A percentile compares a stretch with the other conserved stretches of the same genome.
Evolutionary conservation across 208 protist species (phyloP).

Genomic region (Crithidia thermophila): DNA sequence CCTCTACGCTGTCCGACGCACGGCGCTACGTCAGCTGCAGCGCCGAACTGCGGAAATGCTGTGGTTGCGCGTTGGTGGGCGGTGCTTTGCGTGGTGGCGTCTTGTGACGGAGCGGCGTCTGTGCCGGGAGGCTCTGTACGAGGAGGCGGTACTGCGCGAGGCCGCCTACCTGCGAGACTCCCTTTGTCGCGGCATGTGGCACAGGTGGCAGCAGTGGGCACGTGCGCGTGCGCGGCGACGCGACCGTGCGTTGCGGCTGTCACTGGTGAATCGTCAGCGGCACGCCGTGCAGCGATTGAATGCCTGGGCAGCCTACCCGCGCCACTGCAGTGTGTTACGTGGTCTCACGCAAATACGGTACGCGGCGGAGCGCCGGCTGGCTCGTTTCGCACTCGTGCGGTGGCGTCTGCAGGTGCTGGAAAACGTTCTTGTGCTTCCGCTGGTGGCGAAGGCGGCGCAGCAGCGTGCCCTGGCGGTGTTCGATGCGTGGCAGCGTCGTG

Average conservation of each 20-base stretch:
- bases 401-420: conserved; percentile 26
- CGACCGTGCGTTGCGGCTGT: conserved; percentile 3
- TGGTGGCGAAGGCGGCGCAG: conserved; percentile 18
- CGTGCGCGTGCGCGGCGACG: neutral
- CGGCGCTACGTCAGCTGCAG: conserved; percentile 17
- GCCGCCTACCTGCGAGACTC: conserved; percentile 6
- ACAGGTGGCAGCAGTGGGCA: conserved; percentile 18
- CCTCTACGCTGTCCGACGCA: conserved; percentile 20
- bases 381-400: conserved; percentile 12
- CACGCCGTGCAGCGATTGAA: conserved; percentile 11
- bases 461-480: conserved; percentile 11
- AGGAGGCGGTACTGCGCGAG: conserved; percentile 16
- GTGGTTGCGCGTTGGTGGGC: conserved; percentile 20
- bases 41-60: neutral
- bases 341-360: conserved; percentile 15
- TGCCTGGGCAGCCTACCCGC: neutral
- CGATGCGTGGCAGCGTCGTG: conserved; percentile 23
- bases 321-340: conserved; percentile 1
- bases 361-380: conserved; percentile 25
- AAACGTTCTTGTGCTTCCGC: conserved; percentile 5
- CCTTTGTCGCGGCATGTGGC: conserved; percentile 18
- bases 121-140: conserved; percentile 21
- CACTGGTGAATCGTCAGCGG: conserved; percentile 23
- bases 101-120: conserved; percentile 28
- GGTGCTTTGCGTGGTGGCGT: conserved; percentile 35